A percentile compares a stretch with the other conserved stretches of the same genome.
phyloP scores from a whole-genome alignment of 2,329 filamentous ascomycete species.

The Ilyonectria destructans region DNA sequence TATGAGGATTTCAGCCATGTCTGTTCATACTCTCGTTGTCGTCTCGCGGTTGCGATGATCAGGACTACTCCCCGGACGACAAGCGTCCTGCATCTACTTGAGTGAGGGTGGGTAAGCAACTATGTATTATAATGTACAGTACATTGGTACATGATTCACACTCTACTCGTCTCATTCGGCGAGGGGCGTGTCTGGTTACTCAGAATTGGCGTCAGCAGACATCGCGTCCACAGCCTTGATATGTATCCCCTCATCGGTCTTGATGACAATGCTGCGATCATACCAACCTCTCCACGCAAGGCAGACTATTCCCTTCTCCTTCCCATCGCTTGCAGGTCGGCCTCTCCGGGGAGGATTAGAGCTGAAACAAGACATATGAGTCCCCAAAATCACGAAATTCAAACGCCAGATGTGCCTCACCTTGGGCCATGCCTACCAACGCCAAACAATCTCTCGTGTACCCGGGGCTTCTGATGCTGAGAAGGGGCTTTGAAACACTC shows the following conservation, averaged over 20 bases:
- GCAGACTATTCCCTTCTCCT: slow-evolving; percentile 12
- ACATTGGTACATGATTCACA: neutral
- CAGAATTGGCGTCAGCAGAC: neutral
- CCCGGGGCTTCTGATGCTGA: neutral
- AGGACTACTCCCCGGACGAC: neutral
- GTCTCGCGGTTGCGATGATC: neutral
- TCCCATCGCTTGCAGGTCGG: slow-evolving; percentile 22
- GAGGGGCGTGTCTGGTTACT: neutral
- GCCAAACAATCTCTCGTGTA: slow-evolving; percentile 34
- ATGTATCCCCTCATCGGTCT: neutral
- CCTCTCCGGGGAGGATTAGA: slow-evolving; percentile 29
- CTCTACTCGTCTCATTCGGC: neutral
- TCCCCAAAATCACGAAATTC: slow-evolving; percentile 44
- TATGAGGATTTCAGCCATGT: neutral
- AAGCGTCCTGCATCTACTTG: no score
- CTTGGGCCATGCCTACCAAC: slow-evolving; percentile 46
- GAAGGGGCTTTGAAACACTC: neutral
- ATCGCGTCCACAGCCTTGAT: neutral
- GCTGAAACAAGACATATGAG: slow-evolving; percentile 49
- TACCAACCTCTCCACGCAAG: neutral
- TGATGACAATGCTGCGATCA: neutral
- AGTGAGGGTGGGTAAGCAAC: neutral
- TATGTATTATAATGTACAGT: slow-evolving; percentile 4
- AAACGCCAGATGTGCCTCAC: slow-evolving; percentile 50
- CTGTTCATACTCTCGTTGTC: no score